phyloP scores from a whole-genome alignment of 2,329 filamentous ascomycete species.

The Pseudomassariella vexata region DNA sequence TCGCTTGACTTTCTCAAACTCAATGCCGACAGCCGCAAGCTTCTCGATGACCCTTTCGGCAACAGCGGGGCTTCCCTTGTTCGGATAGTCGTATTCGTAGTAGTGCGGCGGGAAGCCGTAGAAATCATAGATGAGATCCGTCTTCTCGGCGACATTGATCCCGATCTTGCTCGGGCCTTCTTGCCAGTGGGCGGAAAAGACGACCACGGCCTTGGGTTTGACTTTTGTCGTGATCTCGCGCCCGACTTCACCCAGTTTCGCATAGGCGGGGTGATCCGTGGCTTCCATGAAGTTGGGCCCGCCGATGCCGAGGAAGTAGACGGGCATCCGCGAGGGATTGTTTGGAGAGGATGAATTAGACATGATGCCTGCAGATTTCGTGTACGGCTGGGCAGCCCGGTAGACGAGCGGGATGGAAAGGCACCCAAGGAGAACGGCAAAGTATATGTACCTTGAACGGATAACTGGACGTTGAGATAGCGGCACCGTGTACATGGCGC shows the following conservation, averaged over 20 bases:
- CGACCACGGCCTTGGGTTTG: slow-evolving; percentile 56
- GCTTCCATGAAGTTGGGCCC: slow-evolving; percentile 54
- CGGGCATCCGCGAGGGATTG: slow-evolving; percentile 8
- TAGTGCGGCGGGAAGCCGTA: slow-evolving; percentile 57
- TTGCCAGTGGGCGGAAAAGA: slow-evolving; percentile 64
- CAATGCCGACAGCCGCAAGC: slow-evolving; percentile 41
- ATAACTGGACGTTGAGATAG: too few species aligned
- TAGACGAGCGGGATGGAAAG: too few species aligned
- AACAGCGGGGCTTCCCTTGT: slow-evolving; percentile 49
- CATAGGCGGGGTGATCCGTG: slow-evolving; percentile 50
- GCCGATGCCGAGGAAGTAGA: slow-evolving; percentile 19
- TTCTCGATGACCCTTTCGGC: slow-evolving; percentile 43
- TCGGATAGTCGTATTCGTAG: slow-evolving; percentile 52
- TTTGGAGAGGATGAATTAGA: too few species aligned
- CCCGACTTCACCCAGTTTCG: slow-evolving; percentile 47
- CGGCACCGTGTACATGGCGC: too few species aligned
- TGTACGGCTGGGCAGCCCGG: too few species aligned
- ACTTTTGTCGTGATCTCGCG: slow-evolving; percentile 54
- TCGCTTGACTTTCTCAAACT: slow-evolving; percentile 45
- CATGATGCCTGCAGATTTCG: too few species aligned
- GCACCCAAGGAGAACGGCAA: too few species aligned
- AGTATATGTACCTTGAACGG: too few species aligned
- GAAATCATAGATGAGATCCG: slow-evolving; percentile 57
- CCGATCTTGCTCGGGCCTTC: slow-evolving; percentile 40
- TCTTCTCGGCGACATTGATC: slow-evolving; percentile 50